A percentile compares a stretch with the other conserved stretches of the same genome.
These are phyloP conservation scores for Scenedesmus sp. DNA, from an alignment of 163 green algal genomes.

Conservation along the genomic window DNA sequence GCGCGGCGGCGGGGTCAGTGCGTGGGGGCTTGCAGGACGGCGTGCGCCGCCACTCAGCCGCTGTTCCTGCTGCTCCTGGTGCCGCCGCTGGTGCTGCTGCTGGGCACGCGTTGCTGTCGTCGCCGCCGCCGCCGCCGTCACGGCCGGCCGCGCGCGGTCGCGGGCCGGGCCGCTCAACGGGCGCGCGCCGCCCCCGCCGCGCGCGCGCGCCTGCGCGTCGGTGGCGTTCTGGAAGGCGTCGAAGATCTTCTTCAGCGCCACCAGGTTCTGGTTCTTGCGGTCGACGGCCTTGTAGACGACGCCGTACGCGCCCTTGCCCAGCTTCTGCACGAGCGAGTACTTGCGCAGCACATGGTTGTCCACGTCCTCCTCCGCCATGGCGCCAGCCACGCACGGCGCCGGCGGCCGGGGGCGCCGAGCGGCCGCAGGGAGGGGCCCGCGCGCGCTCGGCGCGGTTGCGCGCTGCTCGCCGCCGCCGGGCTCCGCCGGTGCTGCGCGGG, in stretches of 20 bases:
- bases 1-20: slow-evolving; percentile 36
- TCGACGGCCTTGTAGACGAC: slow-evolving; percentile 98
- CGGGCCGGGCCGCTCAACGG: background rate
- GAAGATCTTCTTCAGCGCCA: slow-evolving; percentile 99
- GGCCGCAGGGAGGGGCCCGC: too few relatives aligned
- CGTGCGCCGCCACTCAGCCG: background rate
- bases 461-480: too few relatives aligned
- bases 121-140: too few relatives aligned
- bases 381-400: too few relatives aligned
- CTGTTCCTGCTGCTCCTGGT: background rate
- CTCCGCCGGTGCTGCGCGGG: too few relatives aligned
- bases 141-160: background rate
- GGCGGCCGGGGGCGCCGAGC: too few relatives aligned
- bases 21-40: too few relatives aligned
- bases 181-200: background rate
- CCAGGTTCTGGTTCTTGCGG: slow-evolving; percentile 85
- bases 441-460: too few relatives aligned
- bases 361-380: slow-evolving; percentile 85
- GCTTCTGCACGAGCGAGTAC: slow-evolving; percentile 94
- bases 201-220: slow-evolving; percentile 94
- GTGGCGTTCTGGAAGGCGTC: slow-evolving; percentile 99
- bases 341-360: slow-evolving; percentile 95
- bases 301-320: slow-evolving; percentile 98
- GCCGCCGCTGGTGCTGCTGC: background rate
- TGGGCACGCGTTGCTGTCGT: background rate